Evolutionary conservation across 2,329 filamentous ascomycete genomes (phyloP), one percentile per base, ranked within the genome.

Genomic region (Nigrospora sphaerica): DNA sequence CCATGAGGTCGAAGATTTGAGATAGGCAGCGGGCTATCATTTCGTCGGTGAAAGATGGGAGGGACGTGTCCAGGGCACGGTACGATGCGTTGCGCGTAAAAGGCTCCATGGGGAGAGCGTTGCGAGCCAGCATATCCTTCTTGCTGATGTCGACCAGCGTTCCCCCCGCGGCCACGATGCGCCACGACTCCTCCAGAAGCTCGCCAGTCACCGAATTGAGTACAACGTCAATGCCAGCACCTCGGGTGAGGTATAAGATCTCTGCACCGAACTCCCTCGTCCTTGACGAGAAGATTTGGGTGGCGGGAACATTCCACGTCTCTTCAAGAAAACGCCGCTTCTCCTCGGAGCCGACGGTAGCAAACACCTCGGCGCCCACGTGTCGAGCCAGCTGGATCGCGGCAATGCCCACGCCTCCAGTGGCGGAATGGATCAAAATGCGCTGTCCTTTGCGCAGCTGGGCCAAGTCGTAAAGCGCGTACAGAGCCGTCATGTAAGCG

Each of bases 381-480:
- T 58, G 47, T 43, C 53, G 58, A 18, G 69, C 68, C 1, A 76
- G 52, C 16, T 65, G 61, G 3, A 76, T 51, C 2, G 70, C 72
- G 4, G 66, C 67, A 32, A 72, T 61, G 1, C 74, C 74, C 16
- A 68, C 58, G 0, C 64, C 64, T 38, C 72, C 71, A 3, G 69
- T 65, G 4, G 67, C 74, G 6, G 66, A 63, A 41, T 74, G 69
- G 17, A 77, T 60, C 11, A 77, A 59, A 3, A 74, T 62, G 3
- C 50, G 62, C 28, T 62, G 54, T 0, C 57, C 62, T 0, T 49
- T 49, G 6, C 50, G 47, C 16, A 70, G 52, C 2, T 52, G 50
- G 0, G 59, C 64, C 19, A 61, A 36, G 12, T 59, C 49, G 10
- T 62, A 54, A 2, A 80, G 54, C 2, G 63, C 67, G 45, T 75